Base-by-base conservation (phyloP, 768 basidiomycete species). In the Russula compacta region DNA sequence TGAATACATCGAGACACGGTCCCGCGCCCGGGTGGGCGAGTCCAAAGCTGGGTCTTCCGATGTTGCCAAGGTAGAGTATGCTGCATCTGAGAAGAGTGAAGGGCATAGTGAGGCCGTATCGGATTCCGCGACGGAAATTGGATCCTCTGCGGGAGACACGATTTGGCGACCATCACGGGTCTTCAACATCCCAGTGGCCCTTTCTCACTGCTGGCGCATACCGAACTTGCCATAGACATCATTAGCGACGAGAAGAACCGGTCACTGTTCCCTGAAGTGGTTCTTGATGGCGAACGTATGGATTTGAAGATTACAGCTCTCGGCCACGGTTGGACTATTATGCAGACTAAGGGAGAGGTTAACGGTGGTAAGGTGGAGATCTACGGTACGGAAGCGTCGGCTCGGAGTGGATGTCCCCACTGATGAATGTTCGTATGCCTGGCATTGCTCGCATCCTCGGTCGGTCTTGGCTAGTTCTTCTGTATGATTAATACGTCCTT, bases 171-270 rank as follows among this genome's bases (percentile, higher is more conserved):
- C 57, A 2, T 42, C 53, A 33, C 60, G 50, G 24, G 44, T 48
- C 29, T 65, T 66, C 38, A 35, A 43, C 24, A 32, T 66, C 24
- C 60, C 15, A 55, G 59, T 5, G 66, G 66, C 10, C 66, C 64
- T 38, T 59, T 66, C 40, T 44, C 59, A 6, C 24, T 66, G 24
- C 51, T 65, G 32, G 53, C 51, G 21, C 47, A 62, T 36, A 19
- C 46, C 9, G 39, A 58, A 5, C 44, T 38, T 43, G 17, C n/a
- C 3, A 29, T n/a, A 33, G 14, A 48, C 21, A 39, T 21, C 39
- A 15, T 35, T 29, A 49, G 43, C 40, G 42, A 59, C n/a, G 58
- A 52, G 53, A 58, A 62, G 33, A 42, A 6, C 7, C 32, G 19
- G 44, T 7, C 24, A 29, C 46, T 17, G 21, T 33, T 63, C 9